A percentile compares a stretch with the other conserved stretches of the same genome.
These are phyloP conservation scores for Artemisia annua DNA, from an alignment of 129 eudicot genomes.

Conservation along the genomic window DNA sequence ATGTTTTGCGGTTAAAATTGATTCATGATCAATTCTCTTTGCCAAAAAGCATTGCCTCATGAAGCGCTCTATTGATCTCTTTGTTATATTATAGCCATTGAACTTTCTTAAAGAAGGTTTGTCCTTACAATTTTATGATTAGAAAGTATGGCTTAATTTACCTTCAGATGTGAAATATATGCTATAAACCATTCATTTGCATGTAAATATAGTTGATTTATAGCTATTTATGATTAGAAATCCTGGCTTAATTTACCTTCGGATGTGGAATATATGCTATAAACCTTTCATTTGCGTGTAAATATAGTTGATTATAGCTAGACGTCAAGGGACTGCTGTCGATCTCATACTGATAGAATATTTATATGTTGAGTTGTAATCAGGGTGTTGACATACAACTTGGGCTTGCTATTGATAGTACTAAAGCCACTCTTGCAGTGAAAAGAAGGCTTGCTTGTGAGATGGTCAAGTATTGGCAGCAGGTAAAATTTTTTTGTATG, in stretches of 20 bases:
- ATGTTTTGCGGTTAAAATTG: too few species aligned
- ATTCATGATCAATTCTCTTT: background rate
- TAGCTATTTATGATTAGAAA: background rate
- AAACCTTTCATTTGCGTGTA: too few species aligned
- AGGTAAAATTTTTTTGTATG: slow-evolving; percentile 46
- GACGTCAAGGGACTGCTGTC: too few species aligned
- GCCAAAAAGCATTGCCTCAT: background rate
- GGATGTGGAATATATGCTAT: too few species aligned
- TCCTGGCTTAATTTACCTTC: background rate
- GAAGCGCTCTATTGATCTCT: too few species aligned
- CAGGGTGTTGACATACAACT: slow-evolving; percentile 98
- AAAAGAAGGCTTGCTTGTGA: slow-evolving; percentile 99
- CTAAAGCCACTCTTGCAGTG: slow-evolving; percentile 97
- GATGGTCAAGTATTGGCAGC: slow-evolving; percentile 99
- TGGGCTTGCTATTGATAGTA: slow-evolving; percentile 96
- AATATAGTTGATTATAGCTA: too few species aligned
- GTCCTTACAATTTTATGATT: background rate
- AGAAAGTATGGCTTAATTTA: background rate
- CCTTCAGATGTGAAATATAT: too few species aligned
- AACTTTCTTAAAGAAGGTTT: background rate
- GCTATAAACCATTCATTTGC: too few species aligned
- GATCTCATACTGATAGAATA: background rate
- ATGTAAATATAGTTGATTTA: too few species aligned
- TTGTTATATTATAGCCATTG: too few species aligned
- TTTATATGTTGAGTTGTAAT: slow-evolving; percentile 1